Evolutionary conservation across 2,329 filamentous ascomycete genomes (phyloP), one percentile per base, ranked within the genome.

Genomic region (Tolypocladium ophioglossoides): DNA sequence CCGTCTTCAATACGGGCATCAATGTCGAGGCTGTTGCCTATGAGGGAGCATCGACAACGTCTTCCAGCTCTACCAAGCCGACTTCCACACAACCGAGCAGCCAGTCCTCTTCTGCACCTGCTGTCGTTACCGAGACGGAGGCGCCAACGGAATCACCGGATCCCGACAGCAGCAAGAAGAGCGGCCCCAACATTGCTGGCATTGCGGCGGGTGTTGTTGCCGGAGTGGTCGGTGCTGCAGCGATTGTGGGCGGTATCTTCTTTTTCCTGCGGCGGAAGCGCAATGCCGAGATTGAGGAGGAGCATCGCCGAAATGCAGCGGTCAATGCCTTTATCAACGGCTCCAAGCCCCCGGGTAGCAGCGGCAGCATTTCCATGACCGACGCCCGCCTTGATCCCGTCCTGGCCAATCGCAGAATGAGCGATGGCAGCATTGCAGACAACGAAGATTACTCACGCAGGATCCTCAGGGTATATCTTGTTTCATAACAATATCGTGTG

Each of bases 381-480:
- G 92, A 97, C 67, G 85, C 88, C 44, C 84, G 92, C 54, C 83
- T 96, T 55, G 92, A 97, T 61, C 90, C 91, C 9, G 85, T 91
- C 59, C 85, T 95, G 79, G 85, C 86, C 55, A 83, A 91, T 62
- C 80, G 90, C 66, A 83, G 91, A 71, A 81, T 92, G 74, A 96
- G 92, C 72, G 89, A 94, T 65, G 92, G 92, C 62, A 96, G 91
- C 71, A 96, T 97, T 70, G 92, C 91, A 52, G 92, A 97, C 70
- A 95, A 96, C 72, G 85, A 95, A 72, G 92, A 97, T 70, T 97
- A 96, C 74, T 96, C 92, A 58, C 84, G 92, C 74, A 87, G 89
- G 74, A 96, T 97, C 72, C 81, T 97, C 67, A 89, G 95, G 84
- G 92, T 95, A 80, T 61, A 82, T 74, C 55, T 50, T 11, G 9